Base-by-base conservation (phyloP, 805 yeast species). In the Nakazawaea ambrosiae region DNA sequence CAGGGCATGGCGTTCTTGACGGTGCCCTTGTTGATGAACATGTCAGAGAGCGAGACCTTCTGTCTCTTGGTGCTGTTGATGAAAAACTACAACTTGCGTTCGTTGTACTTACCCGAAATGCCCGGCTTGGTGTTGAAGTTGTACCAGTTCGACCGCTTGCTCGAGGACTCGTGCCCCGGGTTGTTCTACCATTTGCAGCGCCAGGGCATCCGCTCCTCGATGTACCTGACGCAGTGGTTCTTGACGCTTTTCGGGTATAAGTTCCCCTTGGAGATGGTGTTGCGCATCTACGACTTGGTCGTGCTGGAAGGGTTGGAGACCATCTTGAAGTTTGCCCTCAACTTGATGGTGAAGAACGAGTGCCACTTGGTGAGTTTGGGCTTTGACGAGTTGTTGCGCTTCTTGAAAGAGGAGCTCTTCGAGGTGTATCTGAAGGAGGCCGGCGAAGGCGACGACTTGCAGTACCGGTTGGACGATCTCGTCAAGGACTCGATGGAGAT, bases 161-260 rank as follows among this genome's bases (percentile, higher is more conserved):
- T 92, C 26, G 97, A 89, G 55, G 90, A 79, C 45, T 59, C 67
- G 31, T 63, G 78, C 16, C 97, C 97, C 0, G 65, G 65, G 5
- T 66, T 92, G 33, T 75, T 75, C 54, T 71, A 73, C 33, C 97
- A 92, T 63, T 63, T 92, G 48, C 68, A 71, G 20, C 77, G 88
- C 45, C 94, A 90, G 57, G 97, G 97, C 5, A 78, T 92, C 18
- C 73, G 81, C 43, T 83, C 96, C 3, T 81, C 95, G 17, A 90
- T 90, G 97, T 92, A 86, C 65, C 97, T 97, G 0, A 80, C 95
- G 2, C 97, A 92, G 59, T 92, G 98, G 98, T 90, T 92, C 53
- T 68, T 92, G 49, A 92, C 97, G 0, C 71, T 92, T 46, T 92
- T 92, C 60, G 95, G 96, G 5, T 92, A 92, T 65, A 87, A 87